Percentiles rank a stretch among this genome's conserved stretches.
Conservation (phyloP, 1,284 basidiomycete species). For the Cutaneotrichosporon mucoides region DNA sequence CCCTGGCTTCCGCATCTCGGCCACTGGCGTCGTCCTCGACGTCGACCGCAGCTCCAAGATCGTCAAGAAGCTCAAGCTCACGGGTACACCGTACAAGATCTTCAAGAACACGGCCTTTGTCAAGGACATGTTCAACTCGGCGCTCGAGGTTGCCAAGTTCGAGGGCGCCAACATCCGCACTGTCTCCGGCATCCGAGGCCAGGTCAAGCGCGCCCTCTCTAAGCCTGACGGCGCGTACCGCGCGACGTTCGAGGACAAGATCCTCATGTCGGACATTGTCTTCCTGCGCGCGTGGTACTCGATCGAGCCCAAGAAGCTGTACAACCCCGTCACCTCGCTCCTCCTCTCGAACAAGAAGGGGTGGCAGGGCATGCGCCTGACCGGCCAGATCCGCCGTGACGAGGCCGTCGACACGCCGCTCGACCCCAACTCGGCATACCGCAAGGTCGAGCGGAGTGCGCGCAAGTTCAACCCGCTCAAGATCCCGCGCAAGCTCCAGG, state of each 20-base stretch:
- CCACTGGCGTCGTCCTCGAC: slow-evolving; percentile 92
- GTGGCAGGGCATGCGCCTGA: slow-evolving; percentile 93
- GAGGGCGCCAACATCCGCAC: slow-evolving; percentile 95
- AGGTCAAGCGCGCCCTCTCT: slow-evolving; percentile 89
- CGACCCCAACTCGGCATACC: slow-evolving; percentile 83
- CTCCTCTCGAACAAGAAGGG: slow-evolving; percentile 70
- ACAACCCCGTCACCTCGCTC: slow-evolving; percentile 93
- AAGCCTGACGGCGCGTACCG: slow-evolving; percentile 94
- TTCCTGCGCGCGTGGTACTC: slow-evolving; percentile 98
- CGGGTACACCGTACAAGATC: slow-evolving; percentile 90
- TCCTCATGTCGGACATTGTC: slow-evolving; percentile 91
- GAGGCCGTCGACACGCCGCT: slow-evolving; percentile 78
- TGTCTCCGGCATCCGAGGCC: slow-evolving; percentile 91
- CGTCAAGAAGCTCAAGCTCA: slow-evolving; percentile 97
- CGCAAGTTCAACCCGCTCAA: slow-evolving; percentile 89
- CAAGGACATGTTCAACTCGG: slow-evolving; percentile 92
- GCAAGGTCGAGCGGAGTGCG: slow-evolving; percentile 66
- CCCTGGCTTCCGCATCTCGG: slow-evolving; percentile 80
- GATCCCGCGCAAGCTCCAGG: slow-evolving; percentile 83
- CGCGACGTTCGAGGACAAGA: slow-evolving; percentile 97
- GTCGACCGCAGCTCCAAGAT: slow-evolving; percentile 89
- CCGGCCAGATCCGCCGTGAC: slow-evolving; percentile 83
- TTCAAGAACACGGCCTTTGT: slow-evolving; percentile 99
- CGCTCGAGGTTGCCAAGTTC: slow-evolving; percentile 95
- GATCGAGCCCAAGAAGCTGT: slow-evolving; percentile 89